phyloP scores from a whole-genome alignment of 331 rosid species.

The Acacia pycnantha region DNA sequence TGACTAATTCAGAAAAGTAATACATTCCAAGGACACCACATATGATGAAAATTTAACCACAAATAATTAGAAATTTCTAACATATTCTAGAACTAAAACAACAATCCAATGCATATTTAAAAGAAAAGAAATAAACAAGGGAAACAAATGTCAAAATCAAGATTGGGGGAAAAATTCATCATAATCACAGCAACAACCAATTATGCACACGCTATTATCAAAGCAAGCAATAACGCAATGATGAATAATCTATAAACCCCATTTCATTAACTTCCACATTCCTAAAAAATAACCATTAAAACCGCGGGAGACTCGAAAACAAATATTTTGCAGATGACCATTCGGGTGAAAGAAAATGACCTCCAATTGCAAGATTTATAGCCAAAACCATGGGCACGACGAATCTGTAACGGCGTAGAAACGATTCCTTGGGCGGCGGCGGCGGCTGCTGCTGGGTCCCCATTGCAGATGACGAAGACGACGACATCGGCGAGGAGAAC shows the following conservation, averaged over 20 bases:
- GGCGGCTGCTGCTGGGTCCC: conserved; percentile 20
- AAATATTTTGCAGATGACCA: background rate
- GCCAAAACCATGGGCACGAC: conserved; percentile 79
- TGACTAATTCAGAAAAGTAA: background rate
- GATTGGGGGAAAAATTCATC: background rate
- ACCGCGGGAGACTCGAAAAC: background rate
- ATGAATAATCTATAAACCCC: conserved; percentile 8
- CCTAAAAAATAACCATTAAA: background rate
- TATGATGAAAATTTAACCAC: background rate
- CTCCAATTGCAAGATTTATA: conserved; percentile 82
- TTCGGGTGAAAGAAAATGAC: conserved; percentile 33
- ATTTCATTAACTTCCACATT: conserved; percentile 2
- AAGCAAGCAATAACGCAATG: background rate
- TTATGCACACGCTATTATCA: background rate
- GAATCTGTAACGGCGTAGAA: conserved; percentile 72
- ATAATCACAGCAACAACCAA: conserved; percentile 15
- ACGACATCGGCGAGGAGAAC: conserved; percentile 38
- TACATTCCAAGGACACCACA: background rate
- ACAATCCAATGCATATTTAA: background rate
- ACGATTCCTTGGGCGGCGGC: conserved; percentile 62
- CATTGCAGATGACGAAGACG: conserved; percentile 42
- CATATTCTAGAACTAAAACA: background rate
- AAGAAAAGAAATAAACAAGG: background rate
- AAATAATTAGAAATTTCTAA: background rate
- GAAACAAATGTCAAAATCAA: background rate